These are phyloP conservation scores for Rickenella mellea DNA, from an alignment of 768 basidiomycete species.

Conservation along the genomic window DNA sequence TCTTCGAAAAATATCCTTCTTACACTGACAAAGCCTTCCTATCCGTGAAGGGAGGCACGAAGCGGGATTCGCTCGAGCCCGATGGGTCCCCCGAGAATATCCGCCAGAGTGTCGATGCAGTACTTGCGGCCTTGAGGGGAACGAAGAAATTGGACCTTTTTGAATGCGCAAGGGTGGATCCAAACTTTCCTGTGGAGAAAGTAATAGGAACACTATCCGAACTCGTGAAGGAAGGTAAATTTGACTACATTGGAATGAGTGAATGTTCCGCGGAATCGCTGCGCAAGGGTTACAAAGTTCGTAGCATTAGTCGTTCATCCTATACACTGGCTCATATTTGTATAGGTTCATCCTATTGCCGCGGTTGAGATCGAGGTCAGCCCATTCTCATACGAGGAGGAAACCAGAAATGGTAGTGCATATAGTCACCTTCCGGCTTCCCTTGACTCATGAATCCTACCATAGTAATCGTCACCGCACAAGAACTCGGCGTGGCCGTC, in stretches of 20 bases:
- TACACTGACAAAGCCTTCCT: constrained; percentile 37
- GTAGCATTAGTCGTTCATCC: constrained; percentile 8
- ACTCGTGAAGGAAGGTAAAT: constrained; percentile 44
- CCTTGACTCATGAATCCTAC: background rate
- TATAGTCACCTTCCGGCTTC: background rate
- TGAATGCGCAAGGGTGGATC: constrained; percentile 40
- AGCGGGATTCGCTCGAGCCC: constrained; percentile 1
- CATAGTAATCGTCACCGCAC: constrained; percentile 40
- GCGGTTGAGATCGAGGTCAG: constrained; percentile 63
- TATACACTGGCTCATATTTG: background rate
- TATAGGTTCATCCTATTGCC: constrained; percentile 43
- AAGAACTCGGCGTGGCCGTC: constrained; percentile 48
- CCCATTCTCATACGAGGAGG: constrained; percentile 46
- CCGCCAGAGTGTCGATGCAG: constrained; percentile 35
- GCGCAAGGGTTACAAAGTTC: constrained; percentile 25
- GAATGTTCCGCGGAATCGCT: constrained; percentile 45
- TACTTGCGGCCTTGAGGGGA: constrained; percentile 35
- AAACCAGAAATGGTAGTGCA: constrained; percentile 32
- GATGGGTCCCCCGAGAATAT: constrained; percentile 27
- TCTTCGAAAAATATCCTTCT: constrained; percentile 36
- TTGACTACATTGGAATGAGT: constrained; percentile 50
- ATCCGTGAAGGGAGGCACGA: constrained; percentile 34
- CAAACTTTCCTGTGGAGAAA: constrained; percentile 35
- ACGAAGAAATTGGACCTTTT: constrained; percentile 54
- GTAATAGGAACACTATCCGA: constrained; percentile 29